Conservation (phyloP, 345 rosid species). For the Balakata baccata region DNA sequence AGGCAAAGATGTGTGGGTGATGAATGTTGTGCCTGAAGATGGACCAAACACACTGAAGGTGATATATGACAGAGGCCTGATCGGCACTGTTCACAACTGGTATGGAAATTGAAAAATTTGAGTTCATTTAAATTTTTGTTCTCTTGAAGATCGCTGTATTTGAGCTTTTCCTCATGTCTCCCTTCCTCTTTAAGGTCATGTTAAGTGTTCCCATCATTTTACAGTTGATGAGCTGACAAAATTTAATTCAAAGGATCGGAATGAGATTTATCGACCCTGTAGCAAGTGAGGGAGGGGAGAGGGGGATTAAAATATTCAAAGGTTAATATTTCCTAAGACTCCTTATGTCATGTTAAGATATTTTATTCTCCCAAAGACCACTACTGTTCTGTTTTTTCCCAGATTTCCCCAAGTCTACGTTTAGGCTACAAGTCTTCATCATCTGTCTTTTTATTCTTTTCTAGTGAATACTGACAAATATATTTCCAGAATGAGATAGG, state of each 20-base stretch:
- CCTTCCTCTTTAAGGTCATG: background rate
- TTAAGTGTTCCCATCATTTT: background rate
- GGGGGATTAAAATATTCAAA: too few relatives aligned
- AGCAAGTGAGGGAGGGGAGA: too few relatives aligned
- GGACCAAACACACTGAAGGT: conserved; percentile 82
- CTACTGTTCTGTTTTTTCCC: background rate
- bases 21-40: conserved; percentile 75
- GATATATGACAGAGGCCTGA: conserved; percentile 83
- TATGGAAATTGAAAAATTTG: conserved; percentile 24
- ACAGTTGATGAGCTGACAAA: background rate
- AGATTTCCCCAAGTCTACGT: too few relatives aligned
- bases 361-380: background rate
- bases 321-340: too few relatives aligned
- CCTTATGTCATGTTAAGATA: background rate
- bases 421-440: too few relatives aligned
- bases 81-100: conserved; percentile 82
- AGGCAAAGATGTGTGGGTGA: conserved; percentile 85
- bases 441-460: too few relatives aligned
- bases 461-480: too few relatives aligned
- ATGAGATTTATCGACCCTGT: too few relatives aligned
- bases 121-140: background rate
- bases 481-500: too few relatives aligned
- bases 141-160: background rate
- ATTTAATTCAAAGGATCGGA: background rate
- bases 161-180: background rate